These are phyloP conservation scores for Euphrasia confusa DNA, from an alignment of 257 asterid genomes.

Conservation along the genomic window DNA sequence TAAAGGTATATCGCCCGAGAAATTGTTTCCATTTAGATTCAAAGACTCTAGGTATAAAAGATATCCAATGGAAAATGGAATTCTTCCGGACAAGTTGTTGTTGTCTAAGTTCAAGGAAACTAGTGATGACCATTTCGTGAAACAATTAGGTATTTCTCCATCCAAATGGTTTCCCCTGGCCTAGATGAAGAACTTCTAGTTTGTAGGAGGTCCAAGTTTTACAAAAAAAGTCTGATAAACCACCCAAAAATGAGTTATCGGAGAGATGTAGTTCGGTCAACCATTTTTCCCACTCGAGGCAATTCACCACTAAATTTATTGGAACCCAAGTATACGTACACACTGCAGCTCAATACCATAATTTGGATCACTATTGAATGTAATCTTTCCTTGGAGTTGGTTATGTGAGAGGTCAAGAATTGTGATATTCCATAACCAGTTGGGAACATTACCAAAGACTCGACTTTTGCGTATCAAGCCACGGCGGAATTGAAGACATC, in stretches of 20 bases:
- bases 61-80: slow-evolving; percentile 8
- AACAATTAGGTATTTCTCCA: slow-evolving; percentile 34
- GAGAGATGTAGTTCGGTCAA: slow-evolving; percentile 27
- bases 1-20: slow-evolving; percentile 31
- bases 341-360: too few relatives aligned
- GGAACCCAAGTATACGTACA: neutral
- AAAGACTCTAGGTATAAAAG: slow-evolving; percentile 16
- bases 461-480: slow-evolving; percentile 27
- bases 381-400: slow-evolving; percentile 24
- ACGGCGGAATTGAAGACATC: slow-evolving; percentile 23
- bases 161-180: slow-evolving; percentile 28
- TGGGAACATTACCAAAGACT: slow-evolving; percentile 18
- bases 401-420: slow-evolving; percentile 31
- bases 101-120: slow-evolving; percentile 22
- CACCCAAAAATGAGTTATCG: slow-evolving; percentile 8
- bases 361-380: neutral
- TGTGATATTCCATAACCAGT: slow-evolving; percentile 27
- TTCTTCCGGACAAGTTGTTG: slow-evolving; percentile 29
- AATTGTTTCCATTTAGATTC: slow-evolving; percentile 23
- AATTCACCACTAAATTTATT: slow-evolving; percentile 31
- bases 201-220: neutral
- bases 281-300: slow-evolving; percentile 18
- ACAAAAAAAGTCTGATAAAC: slow-evolving; percentile 29
- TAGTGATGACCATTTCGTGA: slow-evolving; percentile 28
- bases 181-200: slow-evolving; percentile 25